These are phyloP conservation scores for Carex cristatella DNA, from an alignment of 176 grass and related monocot genomes.

Conservation along the genomic window DNA sequence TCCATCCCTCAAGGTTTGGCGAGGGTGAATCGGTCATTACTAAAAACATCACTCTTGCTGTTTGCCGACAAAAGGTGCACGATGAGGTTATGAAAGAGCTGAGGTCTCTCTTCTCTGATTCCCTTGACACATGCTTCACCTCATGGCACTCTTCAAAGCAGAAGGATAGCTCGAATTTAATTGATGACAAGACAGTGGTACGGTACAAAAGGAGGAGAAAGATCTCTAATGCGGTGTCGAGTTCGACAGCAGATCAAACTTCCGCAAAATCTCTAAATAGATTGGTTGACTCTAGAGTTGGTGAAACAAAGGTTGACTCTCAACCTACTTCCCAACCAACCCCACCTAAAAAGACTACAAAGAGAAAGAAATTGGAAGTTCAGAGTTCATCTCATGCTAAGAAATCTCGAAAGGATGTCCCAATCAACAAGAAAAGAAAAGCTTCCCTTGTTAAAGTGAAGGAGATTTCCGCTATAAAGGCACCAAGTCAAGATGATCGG, in stretches of 20 bases:
- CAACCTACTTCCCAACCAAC: slow-evolving; percentile 23
- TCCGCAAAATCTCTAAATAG: slow-evolving; percentile 36
- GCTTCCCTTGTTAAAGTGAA: slow-evolving; percentile 1
- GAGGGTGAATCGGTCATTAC: slow-evolving; percentile 38
- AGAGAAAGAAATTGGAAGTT: slow-evolving; percentile 39
- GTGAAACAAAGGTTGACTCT: slow-evolving; percentile 27
- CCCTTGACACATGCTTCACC: slow-evolving; percentile 39
- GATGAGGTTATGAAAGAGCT: slow-evolving; percentile 44
- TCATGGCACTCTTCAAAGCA: slow-evolving; percentile 40
- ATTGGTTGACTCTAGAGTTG: slow-evolving; percentile 39
- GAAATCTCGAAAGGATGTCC: slow-evolving; percentile 9
- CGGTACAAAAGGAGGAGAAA: slow-evolving; percentile 75
- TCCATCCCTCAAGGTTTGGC: slow-evolving; percentile 31
- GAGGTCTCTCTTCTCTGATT: slow-evolving; percentile 37
- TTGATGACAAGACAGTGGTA: slow-evolving; percentile 34
- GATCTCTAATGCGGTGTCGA: slow-evolving; percentile 30
- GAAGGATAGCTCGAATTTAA: slow-evolving; percentile 9
- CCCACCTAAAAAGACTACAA: slow-evolving; percentile 36
- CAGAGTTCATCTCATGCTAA: neutral
- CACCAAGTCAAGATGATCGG: neutral
- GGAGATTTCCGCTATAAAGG: slow-evolving; percentile 2
- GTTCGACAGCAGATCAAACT: slow-evolving; percentile 36
- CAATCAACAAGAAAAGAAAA: slow-evolving; percentile 14
- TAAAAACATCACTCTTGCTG: slow-evolving; percentile 53
- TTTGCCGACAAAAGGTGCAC: slow-evolving; percentile 70